These are phyloP conservation scores for Collariella sp. DNA, from an alignment of 495 filamentous ascomycete species.

Conservation along the genomic window DNA sequence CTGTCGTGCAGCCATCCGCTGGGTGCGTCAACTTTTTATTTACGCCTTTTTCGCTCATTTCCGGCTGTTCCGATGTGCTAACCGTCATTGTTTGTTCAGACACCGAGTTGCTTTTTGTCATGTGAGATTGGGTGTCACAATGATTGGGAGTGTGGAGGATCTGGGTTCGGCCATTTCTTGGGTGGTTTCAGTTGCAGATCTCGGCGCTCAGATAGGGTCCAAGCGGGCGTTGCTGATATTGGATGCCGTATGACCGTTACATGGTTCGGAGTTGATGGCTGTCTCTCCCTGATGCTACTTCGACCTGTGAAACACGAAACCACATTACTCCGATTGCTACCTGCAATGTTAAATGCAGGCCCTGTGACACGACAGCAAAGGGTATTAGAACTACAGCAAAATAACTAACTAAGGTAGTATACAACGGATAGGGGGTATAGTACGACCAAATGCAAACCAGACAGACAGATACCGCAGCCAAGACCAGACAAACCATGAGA, in stretches of 20 bases:
- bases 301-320: neutral
- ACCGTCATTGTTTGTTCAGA: constrained; percentile 18
- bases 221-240: neutral
- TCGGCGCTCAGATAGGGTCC: neutral
- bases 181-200: neutral
- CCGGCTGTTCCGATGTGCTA: neutral
- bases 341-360: neutral
- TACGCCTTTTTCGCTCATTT: constrained; percentile 7
- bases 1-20: constrained; percentile 92
- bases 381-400: constrained; percentile 2
- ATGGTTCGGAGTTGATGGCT: neutral
- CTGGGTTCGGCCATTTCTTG: neutral
- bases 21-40: constrained; percentile 52
- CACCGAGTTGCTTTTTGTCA: constrained; percentile 40
- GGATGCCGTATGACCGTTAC: neutral
- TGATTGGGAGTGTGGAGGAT: neutral
- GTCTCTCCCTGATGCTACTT: neutral
- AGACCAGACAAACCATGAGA: neutral
- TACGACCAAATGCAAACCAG: neutral
- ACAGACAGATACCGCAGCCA: neutral
- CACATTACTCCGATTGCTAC: neutral
- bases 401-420: neutral
- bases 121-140: constrained; percentile 24
- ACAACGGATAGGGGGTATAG: constrained; percentile 2
- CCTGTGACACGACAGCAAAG: neutral